Evolutionary conservation across 345 rosid genomes (phyloP), one percentile per base, ranked within the genome.

Genomic region (Bruguiera gymnorhiza): DNA sequence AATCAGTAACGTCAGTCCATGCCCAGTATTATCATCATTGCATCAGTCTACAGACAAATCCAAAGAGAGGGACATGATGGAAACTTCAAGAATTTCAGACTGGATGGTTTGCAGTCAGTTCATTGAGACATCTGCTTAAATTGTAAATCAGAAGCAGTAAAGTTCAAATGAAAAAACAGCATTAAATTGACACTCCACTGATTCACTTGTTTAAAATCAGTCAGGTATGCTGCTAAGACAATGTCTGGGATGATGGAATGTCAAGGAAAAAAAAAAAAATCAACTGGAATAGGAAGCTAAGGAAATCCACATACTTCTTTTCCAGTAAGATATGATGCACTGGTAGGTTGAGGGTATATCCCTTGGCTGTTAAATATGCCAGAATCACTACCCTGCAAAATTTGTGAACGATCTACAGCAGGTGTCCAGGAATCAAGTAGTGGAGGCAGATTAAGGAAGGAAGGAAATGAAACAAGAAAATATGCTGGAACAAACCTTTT

Each of bases 311-410:
- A 64, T 81, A 89, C 95, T 83, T 89, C 91, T 87, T 87, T 89
- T 36, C 89, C 91, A 3, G 84, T 73, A 58, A 83, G 86, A 80
- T 75, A 77, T 46, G 84, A 75, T 2, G 80, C 80, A 72, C 71
- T 80, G 1, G 84, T 75, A 43, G 91, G 95, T 70, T 89, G 95
- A 76, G 95, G 95, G 80, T 89, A 87, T 75, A 89, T 77, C 73
- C 95, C 95, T 75, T 87, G 91, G 72, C 91, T 84, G 75, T 82
- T 82, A 75, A 89, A 88, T 62, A 88, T 71, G 56, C 88, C 84
- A 62, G 89, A 75, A 84, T 89, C 94, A 73, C 74, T 71, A 67
- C 76, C 83, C 95, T 89, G 83, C 48, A 29, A 53, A 74, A 68
- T 34, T 58, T 32, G 74, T 73, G 65, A 70, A 56, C 23, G 62